Conservation (phyloP, 1,284 basidiomycete species). For the Somion occarium region DNA sequence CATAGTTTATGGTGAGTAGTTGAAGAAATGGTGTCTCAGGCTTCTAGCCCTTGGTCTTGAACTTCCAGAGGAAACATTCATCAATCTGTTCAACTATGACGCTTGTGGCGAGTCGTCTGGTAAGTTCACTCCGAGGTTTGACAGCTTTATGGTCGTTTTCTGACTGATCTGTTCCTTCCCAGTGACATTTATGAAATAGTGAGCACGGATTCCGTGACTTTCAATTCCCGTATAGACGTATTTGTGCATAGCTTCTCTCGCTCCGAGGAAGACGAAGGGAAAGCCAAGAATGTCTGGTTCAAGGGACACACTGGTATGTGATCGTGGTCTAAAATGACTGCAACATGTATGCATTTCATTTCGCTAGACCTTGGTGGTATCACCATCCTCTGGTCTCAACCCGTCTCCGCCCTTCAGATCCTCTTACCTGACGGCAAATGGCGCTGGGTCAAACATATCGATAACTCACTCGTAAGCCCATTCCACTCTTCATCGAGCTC, state of each 20-base stretch:
- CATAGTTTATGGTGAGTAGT: too few species aligned
- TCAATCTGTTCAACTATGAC: slow-evolving; percentile 26
- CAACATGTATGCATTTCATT: not conserved
- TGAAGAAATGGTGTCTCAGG: slow-evolving; percentile 21
- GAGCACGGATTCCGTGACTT: not conserved
- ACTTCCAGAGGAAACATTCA: slow-evolving; percentile 32
- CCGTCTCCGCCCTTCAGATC: slow-evolving; percentile 55
- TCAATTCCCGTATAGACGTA: not conserved
- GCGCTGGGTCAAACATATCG: slow-evolving; percentile 56
- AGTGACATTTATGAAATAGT: slow-evolving; percentile 61
- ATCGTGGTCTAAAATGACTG: not conserved
- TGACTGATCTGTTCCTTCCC: slow-evolving; percentile 11
- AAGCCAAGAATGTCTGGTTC: slow-evolving; percentile 53
- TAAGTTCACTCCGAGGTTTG: slow-evolving; percentile 19
- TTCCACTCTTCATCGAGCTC: not conserved
- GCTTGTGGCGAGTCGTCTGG: slow-evolving; percentile 27
- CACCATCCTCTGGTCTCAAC: slow-evolving; percentile 58
- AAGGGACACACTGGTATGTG: slow-evolving; percentile 55
- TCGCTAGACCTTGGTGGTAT: slow-evolving; percentile 50
- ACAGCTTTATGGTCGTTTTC: not conserved
- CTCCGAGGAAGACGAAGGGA: slow-evolving; percentile 49
- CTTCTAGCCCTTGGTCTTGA: slow-evolving; percentile 37
- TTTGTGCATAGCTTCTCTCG: slow-evolving; percentile 34
- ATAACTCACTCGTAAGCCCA: slow-evolving; percentile 48
- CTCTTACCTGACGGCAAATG: slow-evolving; percentile 44